These are phyloP conservation scores for Peronosclerospora sorghi DNA, from an alignment of 352 stramenopile species.

Conservation along the genomic window DNA sequence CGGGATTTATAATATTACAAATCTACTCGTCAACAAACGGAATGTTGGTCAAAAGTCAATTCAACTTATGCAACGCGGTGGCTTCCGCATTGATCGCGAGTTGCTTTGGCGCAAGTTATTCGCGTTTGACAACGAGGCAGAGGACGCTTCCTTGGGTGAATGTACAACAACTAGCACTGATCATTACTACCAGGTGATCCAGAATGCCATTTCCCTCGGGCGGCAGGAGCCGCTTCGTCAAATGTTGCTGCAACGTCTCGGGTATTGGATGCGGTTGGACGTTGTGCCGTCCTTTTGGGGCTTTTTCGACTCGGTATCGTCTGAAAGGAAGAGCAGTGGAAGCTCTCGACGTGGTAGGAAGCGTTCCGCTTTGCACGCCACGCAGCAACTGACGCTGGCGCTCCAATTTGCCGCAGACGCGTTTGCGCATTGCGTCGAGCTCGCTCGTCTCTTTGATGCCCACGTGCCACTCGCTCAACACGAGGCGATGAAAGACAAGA, in stretches of 20 bases:
- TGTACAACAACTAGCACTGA: slow-evolving; percentile 9
- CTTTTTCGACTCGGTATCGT: slow-evolving; percentile 30
- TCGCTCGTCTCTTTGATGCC: slow-evolving; percentile 48
- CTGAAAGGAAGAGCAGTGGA: slow-evolving; percentile 4
- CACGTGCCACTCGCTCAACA: slow-evolving; percentile 1
- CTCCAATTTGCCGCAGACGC: slow-evolving; percentile 66
- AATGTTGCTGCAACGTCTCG: slow-evolving; percentile 51
- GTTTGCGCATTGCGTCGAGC: slow-evolving; percentile 53
- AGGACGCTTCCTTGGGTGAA: neutral
- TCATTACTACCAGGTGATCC: slow-evolving; percentile 21
- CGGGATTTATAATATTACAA: neutral
- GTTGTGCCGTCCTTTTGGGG: slow-evolving; percentile 53
- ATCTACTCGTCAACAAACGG: neutral
- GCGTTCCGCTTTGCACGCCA: slow-evolving; percentile 33
- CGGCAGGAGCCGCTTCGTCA: slow-evolving; percentile 34
- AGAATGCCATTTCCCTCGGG: slow-evolving; percentile 19
- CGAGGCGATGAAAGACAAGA: too few relatives aligned
- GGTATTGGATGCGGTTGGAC: slow-evolving; percentile 53
- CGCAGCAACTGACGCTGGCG: slow-evolving; percentile 56
- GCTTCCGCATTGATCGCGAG: slow-evolving; percentile 43
- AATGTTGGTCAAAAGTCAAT: slow-evolving; percentile 1
- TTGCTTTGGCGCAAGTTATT: slow-evolving; percentile 65
- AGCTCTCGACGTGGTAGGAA: slow-evolving; percentile 14
- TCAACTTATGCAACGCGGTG: slow-evolving; percentile 5
- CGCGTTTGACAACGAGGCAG: slow-evolving; percentile 30